phyloP scores from a whole-genome alignment of 148 eudicot species.

The Fagopyrum homotropicum region DNA sequence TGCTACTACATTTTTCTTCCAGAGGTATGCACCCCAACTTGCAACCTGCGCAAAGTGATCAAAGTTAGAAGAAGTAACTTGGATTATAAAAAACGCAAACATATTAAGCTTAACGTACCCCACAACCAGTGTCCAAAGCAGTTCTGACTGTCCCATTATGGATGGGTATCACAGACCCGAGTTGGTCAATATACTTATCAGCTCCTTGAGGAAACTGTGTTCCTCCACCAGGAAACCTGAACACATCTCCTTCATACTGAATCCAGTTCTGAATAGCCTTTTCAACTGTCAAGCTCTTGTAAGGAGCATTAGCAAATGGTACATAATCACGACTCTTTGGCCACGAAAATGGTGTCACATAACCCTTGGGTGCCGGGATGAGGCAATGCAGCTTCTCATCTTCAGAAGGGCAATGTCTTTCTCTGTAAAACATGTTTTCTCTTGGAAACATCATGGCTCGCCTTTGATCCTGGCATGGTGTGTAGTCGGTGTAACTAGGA shows the following conservation, averaged over 20 bases:
- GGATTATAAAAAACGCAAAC: too few relatives aligned
- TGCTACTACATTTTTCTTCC: conserved; percentile 70
- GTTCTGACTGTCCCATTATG: conserved; percentile 84
- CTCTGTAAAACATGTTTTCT: conserved; percentile 39
- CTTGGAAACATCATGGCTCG: conserved; percentile 44
- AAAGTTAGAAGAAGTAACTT: neutral
- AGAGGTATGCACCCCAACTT: conserved; percentile 76
- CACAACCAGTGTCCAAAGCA: conserved; percentile 95
- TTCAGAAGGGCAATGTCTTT: conserved; percentile 39
- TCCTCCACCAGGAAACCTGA: conserved; percentile 98
- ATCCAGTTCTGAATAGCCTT: conserved; percentile 99
- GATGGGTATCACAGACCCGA: conserved; percentile 77
- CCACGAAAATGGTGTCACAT: conserved; percentile 45
- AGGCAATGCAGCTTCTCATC: conserved; percentile 33
- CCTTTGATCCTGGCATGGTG: conserved; percentile 46
- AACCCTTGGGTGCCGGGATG: conserved; percentile 42
- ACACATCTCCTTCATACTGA: conserved; percentile 92
- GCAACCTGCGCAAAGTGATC: conserved; percentile 42
- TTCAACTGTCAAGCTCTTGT: conserved; percentile 93
- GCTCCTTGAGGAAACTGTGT: conserved; percentile 99
- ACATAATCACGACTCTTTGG: conserved; percentile 54
- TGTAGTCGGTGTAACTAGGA: conserved; percentile 35
- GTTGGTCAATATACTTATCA: conserved; percentile 86
- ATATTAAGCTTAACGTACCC: conserved; percentile 43
- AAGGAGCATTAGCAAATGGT: conserved; percentile 95